Evolutionary conservation across 768 basidiomycete species (phyloP).

Genomic region (Tephrocybe sp.): DNA sequence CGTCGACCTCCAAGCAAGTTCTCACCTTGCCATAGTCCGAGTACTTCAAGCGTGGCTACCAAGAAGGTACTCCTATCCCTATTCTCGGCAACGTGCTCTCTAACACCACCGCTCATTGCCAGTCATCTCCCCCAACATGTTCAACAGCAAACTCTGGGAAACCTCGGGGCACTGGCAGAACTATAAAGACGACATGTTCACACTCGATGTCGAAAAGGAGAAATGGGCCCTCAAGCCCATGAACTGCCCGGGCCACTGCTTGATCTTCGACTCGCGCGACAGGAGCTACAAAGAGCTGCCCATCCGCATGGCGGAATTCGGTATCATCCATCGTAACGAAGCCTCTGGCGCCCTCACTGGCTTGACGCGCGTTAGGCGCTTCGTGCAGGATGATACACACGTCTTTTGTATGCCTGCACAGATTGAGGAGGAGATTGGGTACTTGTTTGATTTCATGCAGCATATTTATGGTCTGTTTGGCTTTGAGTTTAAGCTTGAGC

Average conservation of each 20-base stretch:
- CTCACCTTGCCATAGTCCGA: conserved; percentile 52
- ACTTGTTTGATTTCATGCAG: conserved; percentile 93
- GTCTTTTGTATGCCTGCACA: conserved; percentile 97
- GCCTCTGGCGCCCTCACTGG: conserved; percentile 93
- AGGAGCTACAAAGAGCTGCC: conserved; percentile 94
- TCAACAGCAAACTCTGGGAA: conserved; percentile 94
- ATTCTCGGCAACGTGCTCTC: neutral
- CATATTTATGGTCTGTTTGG: conserved; percentile 93
- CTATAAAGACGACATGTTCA: conserved; percentile 98
- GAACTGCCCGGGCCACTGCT: conserved; percentile 98
- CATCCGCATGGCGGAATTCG: conserved; percentile 97
- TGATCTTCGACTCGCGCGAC: conserved; percentile 94
- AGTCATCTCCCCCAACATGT: conserved; percentile 99
- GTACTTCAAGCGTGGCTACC: conserved; percentile 94
- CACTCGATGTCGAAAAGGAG: conserved; percentile 93
- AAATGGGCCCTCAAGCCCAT: conserved; percentile 96
- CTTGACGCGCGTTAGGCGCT: conserved; percentile 88
- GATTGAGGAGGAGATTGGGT: conserved; percentile 84
- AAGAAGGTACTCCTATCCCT: conserved; percentile 60
- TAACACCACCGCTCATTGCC: neutral
- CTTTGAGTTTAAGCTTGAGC: conserved; percentile 89
- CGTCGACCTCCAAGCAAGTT: neutral
- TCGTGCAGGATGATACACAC: conserved; percentile 98
- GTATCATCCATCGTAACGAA: conserved; percentile 95
- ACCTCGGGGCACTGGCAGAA: conserved; percentile 98